These are phyloP conservation scores for Ceratocystiopsis minuta DNA, from an alignment of 2,329 filamentous ascomycete species.

Conservation along the genomic window DNA sequence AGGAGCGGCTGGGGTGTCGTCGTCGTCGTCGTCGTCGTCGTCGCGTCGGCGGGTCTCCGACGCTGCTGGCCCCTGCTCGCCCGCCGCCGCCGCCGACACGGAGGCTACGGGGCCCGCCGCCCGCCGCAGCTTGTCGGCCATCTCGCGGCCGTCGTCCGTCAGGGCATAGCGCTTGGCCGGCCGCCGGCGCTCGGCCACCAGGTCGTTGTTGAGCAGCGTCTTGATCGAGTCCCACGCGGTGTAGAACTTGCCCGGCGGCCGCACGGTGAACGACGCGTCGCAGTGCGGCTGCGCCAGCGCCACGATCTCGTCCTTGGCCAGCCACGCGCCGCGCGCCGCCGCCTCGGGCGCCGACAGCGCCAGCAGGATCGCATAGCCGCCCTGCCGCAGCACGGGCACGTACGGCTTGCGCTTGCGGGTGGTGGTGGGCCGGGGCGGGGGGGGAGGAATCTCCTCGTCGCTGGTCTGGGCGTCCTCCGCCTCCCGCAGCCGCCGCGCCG, in stretches of 20 bases:
- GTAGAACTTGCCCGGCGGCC: conserved; percentile 50
- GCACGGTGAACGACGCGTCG: conserved; percentile 52
- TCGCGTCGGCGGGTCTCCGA: too few relatives aligned
- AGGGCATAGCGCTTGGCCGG: conserved; percentile 50
- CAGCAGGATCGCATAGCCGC: conserved; percentile 53
- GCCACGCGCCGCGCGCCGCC: conserved; percentile 29
- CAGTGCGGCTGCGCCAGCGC: conserved; percentile 52
- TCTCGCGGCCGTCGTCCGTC: conserved; percentile 63
- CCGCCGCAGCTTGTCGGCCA: conserved; percentile 45
- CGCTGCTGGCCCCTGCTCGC: neutral
- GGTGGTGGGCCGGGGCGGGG: neutral
- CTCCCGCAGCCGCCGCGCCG: conserved; percentile 9
- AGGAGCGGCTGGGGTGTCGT: neutral
- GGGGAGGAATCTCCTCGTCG: neutral
- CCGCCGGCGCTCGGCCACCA: conserved; percentile 53
- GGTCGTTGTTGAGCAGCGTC: conserved; percentile 51
- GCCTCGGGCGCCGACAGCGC: conserved; percentile 44
- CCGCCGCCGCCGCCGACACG: neutral
- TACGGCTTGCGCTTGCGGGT: conserved; percentile 44
- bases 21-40: too few relatives aligned
- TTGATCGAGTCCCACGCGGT: conserved; percentile 77
- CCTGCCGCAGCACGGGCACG: conserved; percentile 54
- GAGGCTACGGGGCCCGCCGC: neutral
- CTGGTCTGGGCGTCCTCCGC: conserved; percentile 5
- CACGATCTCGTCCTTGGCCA: conserved; percentile 53